A percentile compares a stretch with the other conserved stretches of the same genome.
Conservation (phyloP, 2,329 filamentous ascomycete species). For the Biscogniauxia marginata region DNA sequence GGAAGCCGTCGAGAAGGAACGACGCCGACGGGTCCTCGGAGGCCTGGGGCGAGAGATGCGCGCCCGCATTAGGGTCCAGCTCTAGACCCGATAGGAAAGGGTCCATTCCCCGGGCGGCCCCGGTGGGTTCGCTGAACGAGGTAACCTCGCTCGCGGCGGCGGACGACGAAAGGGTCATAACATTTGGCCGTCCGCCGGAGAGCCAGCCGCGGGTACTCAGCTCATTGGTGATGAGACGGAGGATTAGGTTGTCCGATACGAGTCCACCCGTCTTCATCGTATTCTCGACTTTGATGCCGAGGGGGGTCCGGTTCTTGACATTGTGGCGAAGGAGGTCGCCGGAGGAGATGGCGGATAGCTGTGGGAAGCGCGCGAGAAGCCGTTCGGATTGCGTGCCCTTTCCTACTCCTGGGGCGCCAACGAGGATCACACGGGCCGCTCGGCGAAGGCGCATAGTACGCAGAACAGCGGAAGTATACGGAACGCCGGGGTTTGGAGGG, state of each 20-base stretch:
- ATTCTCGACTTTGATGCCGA: slow-evolving; percentile 86
- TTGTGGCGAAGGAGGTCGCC: slow-evolving; percentile 90
- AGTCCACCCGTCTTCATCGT: slow-evolving; percentile 85
- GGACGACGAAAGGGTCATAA: slow-evolving; percentile 52
- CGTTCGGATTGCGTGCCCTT: slow-evolving; percentile 96
- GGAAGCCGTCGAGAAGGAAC: slow-evolving; percentile 95
- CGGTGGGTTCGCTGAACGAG: slow-evolving; percentile 35
- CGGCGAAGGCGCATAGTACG: slow-evolving; percentile 64
- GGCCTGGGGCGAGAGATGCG: slow-evolving; percentile 39
- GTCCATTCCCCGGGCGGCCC: slow-evolving; percentile 35
- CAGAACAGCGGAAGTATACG: not conserved
- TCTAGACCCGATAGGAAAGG: slow-evolving; percentile 41
- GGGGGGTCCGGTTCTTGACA: slow-evolving; percentile 82
- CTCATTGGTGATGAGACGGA: slow-evolving; percentile 89
- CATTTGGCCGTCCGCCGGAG: slow-evolving; percentile 43
- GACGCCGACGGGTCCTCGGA: slow-evolving; percentile 76
- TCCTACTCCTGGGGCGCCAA: slow-evolving; percentile 94
- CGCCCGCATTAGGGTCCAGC: slow-evolving; percentile 36
- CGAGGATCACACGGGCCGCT: slow-evolving; percentile 89
- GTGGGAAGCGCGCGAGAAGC: slow-evolving; percentile 80
- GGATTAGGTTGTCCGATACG: slow-evolving; percentile 89
- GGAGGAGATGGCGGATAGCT: slow-evolving; percentile 88
- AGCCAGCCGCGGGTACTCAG: slow-evolving; percentile 86
- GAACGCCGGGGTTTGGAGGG: not conserved
- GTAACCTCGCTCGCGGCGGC: slow-evolving; percentile 39